These are phyloP conservation scores for Knufia fluminis DNA, from an alignment of 2,329 filamentous ascomycete genomes.

Conservation along the genomic window DNA sequence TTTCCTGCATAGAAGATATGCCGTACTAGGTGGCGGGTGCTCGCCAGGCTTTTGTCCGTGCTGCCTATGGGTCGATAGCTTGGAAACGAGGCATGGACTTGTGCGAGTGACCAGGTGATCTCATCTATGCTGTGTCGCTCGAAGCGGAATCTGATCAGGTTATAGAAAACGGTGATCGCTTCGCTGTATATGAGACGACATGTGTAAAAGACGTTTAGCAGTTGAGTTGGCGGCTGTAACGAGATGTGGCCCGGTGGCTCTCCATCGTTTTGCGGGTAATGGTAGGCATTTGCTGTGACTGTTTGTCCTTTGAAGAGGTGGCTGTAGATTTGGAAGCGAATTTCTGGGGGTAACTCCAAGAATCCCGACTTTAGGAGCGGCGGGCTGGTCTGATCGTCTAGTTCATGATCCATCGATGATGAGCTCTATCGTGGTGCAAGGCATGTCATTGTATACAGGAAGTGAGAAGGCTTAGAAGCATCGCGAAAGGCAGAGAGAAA, in stretches of 20 bases:
- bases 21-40: slow-evolving; percentile 2
- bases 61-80: neutral
- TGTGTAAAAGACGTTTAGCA: slow-evolving; percentile 1
- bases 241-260: neutral
- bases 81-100: neutral
- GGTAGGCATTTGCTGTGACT: slow-evolving; percentile 19
- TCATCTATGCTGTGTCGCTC: slow-evolving; percentile 4
- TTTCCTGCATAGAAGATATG: slow-evolving; percentile 6
- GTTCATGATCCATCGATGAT: neutral
- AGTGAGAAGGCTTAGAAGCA: too few relatives aligned
- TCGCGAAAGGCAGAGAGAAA: too few relatives aligned
- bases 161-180: slow-evolving; percentile 1
- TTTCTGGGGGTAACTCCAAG: slow-evolving; percentile 27
- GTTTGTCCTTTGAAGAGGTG: slow-evolving; percentile 29
- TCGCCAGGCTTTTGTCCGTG: neutral
- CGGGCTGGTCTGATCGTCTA: too few relatives aligned
- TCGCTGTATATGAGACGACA: slow-evolving; percentile 2
- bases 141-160: neutral
- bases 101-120: slow-evolving; percentile 4
- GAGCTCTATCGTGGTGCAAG: neutral
- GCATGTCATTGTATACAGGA: too few relatives aligned
- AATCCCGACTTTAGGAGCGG: slow-evolving; percentile 11
- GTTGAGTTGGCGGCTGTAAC: neutral
- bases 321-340: slow-evolving; percentile 31
- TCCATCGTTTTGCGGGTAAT: slow-evolving; percentile 1